These are phyloP conservation scores for Silene latifolia DNA, from an alignment of 148 eudicot species.

Conservation along the genomic window DNA sequence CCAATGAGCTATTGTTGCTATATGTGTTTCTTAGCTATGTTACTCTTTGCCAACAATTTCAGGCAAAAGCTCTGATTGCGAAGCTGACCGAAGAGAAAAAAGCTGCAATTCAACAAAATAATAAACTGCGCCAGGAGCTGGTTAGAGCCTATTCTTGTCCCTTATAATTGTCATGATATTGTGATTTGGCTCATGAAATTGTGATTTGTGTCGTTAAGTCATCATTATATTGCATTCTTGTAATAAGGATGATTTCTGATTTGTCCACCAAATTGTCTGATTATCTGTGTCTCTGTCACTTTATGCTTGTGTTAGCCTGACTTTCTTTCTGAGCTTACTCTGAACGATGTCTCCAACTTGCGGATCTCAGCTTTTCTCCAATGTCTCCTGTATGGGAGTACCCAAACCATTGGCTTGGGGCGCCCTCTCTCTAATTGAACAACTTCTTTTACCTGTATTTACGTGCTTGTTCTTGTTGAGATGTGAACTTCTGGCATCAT, in stretches of 20 bases:
- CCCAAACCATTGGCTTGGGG: too few relatives aligned
- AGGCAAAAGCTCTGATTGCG: slow-evolving; percentile 54
- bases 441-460: background rate
- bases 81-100: slow-evolving; percentile 62
- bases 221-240: background rate
- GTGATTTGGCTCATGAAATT: background rate
- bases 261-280: background rate
- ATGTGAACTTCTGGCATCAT: background rate
- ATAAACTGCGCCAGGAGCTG: slow-evolving; percentile 68
- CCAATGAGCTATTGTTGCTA: background rate
- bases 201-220: background rate
- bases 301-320: background rate
- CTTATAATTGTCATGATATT: background rate
- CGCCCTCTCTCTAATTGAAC: too few relatives aligned
- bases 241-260: background rate
- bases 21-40: background rate
- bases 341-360: too few relatives aligned
- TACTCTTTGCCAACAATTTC: slow-evolving; percentile 12
- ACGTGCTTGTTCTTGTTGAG: background rate
- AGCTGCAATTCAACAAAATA: slow-evolving; percentile 49
- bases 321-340: too few relatives aligned
- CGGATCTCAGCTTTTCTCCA: too few relatives aligned
- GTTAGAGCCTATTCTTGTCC: slow-evolving; percentile 33
- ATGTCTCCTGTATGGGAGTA: too few relatives aligned
- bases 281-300: background rate